These are phyloP conservation scores for Termitomyces sp. DNA, from an alignment of 768 basidiomycete genomes.

Conservation along the genomic window DNA sequence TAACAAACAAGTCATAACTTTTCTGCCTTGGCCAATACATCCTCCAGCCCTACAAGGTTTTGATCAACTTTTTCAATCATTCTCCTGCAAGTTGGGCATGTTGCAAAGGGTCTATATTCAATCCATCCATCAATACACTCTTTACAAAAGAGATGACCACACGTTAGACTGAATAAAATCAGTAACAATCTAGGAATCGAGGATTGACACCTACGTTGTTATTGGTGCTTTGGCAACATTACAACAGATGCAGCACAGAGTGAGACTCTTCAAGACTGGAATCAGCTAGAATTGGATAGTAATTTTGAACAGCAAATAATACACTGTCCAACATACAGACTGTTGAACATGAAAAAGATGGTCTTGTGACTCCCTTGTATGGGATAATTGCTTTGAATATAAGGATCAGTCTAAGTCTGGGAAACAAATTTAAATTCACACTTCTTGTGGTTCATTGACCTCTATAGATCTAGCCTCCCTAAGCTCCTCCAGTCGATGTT, in stretches of 20 bases:
- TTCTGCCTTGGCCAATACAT: background rate
- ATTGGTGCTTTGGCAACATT: background rate
- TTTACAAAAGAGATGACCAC: background rate
- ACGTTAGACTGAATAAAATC: background rate
- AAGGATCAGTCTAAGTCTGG: too few species aligned
- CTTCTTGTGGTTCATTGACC: too few species aligned
- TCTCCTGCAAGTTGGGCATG: background rate
- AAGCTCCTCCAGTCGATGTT: too few species aligned
- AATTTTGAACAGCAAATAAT: too few species aligned
- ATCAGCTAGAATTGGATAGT: background rate
- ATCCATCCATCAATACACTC: background rate
- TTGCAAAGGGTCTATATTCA: background rate
- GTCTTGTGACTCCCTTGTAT: too few species aligned
- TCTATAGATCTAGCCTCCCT: too few species aligned
- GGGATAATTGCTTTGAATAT: too few species aligned
- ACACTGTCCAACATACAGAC: too few species aligned
- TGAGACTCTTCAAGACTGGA: background rate
- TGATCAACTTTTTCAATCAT: background rate
- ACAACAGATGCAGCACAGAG: background rate
- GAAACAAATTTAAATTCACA: too few species aligned
- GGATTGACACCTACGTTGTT: background rate
- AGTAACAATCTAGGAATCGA: background rate
- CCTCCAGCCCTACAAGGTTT: background rate
- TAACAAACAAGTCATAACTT: too few species aligned
- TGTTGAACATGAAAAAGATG: too few species aligned